These are phyloP conservation scores for Lachnellula hyalina DNA, from an alignment of 2,329 filamentous ascomycete genomes.

Conservation along the genomic window DNA sequence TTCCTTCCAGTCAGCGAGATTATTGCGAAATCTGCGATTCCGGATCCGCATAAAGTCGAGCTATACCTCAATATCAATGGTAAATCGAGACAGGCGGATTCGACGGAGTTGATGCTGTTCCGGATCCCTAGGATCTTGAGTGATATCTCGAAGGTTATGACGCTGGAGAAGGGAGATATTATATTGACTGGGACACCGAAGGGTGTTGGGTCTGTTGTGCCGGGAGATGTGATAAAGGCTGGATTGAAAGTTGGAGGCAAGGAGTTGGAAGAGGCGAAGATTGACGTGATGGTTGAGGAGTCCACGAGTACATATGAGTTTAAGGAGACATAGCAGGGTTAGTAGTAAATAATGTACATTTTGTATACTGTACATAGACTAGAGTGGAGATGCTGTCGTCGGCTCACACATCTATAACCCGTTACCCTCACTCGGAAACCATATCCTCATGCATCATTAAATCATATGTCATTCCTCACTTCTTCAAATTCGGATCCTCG, in stretches of 20 bases:
- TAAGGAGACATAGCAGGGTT: slow-evolving; percentile 55
- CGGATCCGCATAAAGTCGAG: slow-evolving; percentile 83
- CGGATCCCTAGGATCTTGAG: slow-evolving; percentile 79
- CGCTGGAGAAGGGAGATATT: slow-evolving; percentile 84
- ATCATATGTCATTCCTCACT: not conserved
- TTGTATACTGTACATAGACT: not conserved
- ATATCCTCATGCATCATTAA: slow-evolving; percentile 2
- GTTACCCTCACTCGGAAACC: not conserved
- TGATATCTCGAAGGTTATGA: slow-evolving; percentile 94
- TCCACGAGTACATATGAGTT: slow-evolving; percentile 74
- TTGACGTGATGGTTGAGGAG: slow-evolving; percentile 80
- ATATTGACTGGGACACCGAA: slow-evolving; percentile 96
- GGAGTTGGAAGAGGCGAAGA: slow-evolving; percentile 77
- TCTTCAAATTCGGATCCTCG: slow-evolving; percentile 49
- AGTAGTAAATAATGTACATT: slow-evolving; percentile 2
- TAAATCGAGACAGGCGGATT: slow-evolving; percentile 73
- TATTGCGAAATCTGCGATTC: slow-evolving; percentile 74
- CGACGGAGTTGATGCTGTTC: slow-evolving; percentile 92
- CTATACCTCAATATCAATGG: slow-evolving; percentile 82
- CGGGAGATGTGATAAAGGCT: slow-evolving; percentile 82
- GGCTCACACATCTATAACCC: no score
- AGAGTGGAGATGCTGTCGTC: not conserved
- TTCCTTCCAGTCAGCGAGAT: slow-evolving; percentile 83
- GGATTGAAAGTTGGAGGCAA: slow-evolving; percentile 74
- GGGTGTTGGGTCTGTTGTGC: slow-evolving; percentile 79